A percentile compares a stretch with the other conserved stretches of the same genome.
phyloP scores from a whole-genome alignment of 352 stramenopile genomes.

The Aphanomyces cochlioides region DNA sequence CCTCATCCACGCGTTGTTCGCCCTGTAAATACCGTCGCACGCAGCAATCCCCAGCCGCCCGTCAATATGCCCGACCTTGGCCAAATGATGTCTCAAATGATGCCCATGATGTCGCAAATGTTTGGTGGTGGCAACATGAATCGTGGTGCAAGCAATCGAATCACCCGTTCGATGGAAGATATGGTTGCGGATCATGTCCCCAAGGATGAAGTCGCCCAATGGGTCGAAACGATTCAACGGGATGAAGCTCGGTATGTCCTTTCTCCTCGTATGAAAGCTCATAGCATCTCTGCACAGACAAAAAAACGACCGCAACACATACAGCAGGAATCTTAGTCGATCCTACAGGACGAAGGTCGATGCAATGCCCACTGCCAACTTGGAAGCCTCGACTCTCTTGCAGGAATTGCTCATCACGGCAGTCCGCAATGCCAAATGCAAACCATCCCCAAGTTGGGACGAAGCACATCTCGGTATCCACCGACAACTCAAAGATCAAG shows the following conservation, averaged over 20 bases:
- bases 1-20: slow-evolving; percentile 23
- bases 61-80: slow-evolving; percentile 56
- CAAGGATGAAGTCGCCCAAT: slow-evolving; percentile 50
- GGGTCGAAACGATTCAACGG: slow-evolving; percentile 59
- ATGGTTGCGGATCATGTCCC: slow-evolving; percentile 61
- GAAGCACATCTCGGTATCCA: slow-evolving; percentile 9
- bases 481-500: not conserved
- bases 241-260: slow-evolving; percentile 38
- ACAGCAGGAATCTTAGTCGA: slow-evolving; percentile 42
- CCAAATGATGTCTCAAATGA: slow-evolving; percentile 86
- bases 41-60: not conserved
- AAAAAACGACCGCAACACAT: slow-evolving; percentile 39
- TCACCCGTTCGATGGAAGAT: slow-evolving; percentile 46
- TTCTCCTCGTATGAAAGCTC: slow-evolving; percentile 33
- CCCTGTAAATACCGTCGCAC: not conserved
- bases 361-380: slow-evolving; percentile 58
- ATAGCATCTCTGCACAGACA: slow-evolving; percentile 33
- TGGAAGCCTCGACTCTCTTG: slow-evolving; percentile 57
- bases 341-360: slow-evolving; percentile 52
- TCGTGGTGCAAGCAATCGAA: slow-evolving; percentile 29
- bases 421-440: slow-evolving; percentile 42
- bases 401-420: slow-evolving; percentile 58
- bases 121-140: slow-evolving; percentile 43
- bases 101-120: slow-evolving; percentile 85
- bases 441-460: slow-evolving; percentile 7